Percentiles rank a stretch among this genome's conserved stretches.
phyloP scores from a whole-genome alignment of 345 rosid genomes.

The Brassica juncea region DNA sequence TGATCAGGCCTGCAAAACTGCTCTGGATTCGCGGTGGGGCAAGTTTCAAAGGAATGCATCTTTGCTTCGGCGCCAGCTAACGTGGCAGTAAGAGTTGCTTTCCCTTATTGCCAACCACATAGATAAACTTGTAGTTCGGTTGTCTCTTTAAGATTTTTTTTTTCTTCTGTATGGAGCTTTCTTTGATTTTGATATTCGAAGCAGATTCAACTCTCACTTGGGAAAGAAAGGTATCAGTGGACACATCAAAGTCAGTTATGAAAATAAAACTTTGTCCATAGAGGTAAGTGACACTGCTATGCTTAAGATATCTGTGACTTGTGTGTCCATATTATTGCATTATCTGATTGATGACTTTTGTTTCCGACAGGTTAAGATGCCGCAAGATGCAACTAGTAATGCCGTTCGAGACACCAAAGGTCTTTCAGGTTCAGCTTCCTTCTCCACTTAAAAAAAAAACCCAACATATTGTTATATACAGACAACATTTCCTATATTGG shows the following conservation, averaged over 20 bases:
- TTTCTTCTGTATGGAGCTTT: neutral
- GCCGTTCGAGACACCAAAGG: conserved; percentile 86
- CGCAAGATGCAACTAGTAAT: conserved; percentile 86
- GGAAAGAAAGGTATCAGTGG: conserved; percentile 93
- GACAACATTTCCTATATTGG: neutral
- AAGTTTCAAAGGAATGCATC: conserved; percentile 70
- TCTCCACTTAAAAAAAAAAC: neutral
- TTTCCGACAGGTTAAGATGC: conserved; percentile 83
- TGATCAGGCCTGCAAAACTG: conserved; percentile 65
- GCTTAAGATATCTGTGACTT: neutral
- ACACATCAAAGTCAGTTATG: conserved; percentile 65
- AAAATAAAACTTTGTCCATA: conserved; percentile 68
- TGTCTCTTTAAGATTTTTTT: conserved; percentile 3
- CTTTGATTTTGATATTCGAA: conserved; percentile 22
- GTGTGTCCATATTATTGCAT: neutral
- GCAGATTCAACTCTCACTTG: conserved; percentile 78
- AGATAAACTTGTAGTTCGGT: neutral
- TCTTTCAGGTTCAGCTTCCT: conserved; percentile 70
- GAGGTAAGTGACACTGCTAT: conserved; percentile 56
- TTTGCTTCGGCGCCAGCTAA: conserved; percentile 62
- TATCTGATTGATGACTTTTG: conserved; percentile 4
- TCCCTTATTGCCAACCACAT: conserved; percentile 2
- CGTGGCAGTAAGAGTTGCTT: conserved; percentile 71
- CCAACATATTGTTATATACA: neutral
- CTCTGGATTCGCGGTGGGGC: conserved; percentile 59